Evolutionary conservation across 257 asterid species (phyloP), one percentile per base, ranked within the genome.

Genomic region (Mentha longifolia): DNA sequence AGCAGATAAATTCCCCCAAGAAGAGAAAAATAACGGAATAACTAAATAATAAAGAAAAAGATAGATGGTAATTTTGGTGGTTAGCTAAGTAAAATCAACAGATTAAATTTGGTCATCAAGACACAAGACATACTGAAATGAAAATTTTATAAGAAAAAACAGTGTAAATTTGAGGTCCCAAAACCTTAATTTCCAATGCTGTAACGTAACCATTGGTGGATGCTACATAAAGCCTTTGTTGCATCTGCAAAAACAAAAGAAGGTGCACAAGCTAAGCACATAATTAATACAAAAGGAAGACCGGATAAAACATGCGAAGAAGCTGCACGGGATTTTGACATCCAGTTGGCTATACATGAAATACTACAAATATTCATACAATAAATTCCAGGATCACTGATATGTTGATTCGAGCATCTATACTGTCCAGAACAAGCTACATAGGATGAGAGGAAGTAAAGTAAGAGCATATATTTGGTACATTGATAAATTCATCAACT

Each of bases 161-260:
- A 22, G 47, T 22, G 39, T 19, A 17, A 30, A 63, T 41, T 74
- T 13, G 75, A 63, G 67, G 58, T 45, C 69, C 25, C 16, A 45
- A 72, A 76, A 87, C 98, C 95, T 89, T 77, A 43, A 89, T 33
- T 51, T 80, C 83, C 81, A 89, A 60, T 75, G 96, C 95, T 63
- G 88, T 85, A 76, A 93, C 79, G 79, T 79, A 89, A 64, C 98
- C 98, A 84, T 86, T 75, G 46, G 98, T 93, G 73, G 98, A 81
- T 78, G 96, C 96, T 80, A 87, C 97, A 77, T 77, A 93, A 71
- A 93, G 95, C 71, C 64, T 91, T 64, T 77, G 92, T 74, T 79
- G 89, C 79, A 81, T 78, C 98, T 92, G 85, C 72, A 84, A 69
- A 70, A 67, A 37, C 60, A 42, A 76, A 61, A 68, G 46, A 81